phyloP scores from a whole-genome alignment of 2,329 filamentous ascomycete genomes.

The Penicillium psychrosexuale region DNA sequence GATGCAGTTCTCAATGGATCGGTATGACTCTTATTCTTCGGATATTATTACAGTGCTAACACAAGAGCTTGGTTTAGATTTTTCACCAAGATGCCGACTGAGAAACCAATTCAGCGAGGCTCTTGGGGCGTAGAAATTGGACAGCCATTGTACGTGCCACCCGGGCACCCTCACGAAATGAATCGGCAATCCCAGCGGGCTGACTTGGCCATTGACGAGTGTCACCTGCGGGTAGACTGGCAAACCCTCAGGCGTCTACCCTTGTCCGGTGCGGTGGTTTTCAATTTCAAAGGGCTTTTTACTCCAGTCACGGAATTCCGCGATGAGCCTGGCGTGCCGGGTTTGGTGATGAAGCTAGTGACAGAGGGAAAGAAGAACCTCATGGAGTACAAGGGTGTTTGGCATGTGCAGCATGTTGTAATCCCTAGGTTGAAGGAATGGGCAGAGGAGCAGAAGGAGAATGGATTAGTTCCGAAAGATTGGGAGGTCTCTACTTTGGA shows the following conservation, averaged over 20 bases:
- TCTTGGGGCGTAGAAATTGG: slow-evolving; percentile 81
- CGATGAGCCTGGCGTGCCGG: slow-evolving; percentile 70
- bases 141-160: slow-evolving; percentile 70
- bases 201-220: slow-evolving; percentile 55
- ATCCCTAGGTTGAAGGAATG: slow-evolving; percentile 63
- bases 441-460: slow-evolving; percentile 63
- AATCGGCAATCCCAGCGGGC: slow-evolving; percentile 59
- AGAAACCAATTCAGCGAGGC: slow-evolving; percentile 75
- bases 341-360: slow-evolving; percentile 62
- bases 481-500: slow-evolving; percentile 69
- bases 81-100: slow-evolving; percentile 72
- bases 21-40: slow-evolving; percentile 47
- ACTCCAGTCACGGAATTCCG: slow-evolving; percentile 68
- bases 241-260: slow-evolving; percentile 79
- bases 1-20: slow-evolving; percentile 83
- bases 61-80: slow-evolving; percentile 50
- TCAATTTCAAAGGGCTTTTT: slow-evolving; percentile 87
- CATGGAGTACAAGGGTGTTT: slow-evolving; percentile 78
- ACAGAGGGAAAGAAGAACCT: slow-evolving; percentile 66
- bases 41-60: background rate
- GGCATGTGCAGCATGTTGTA: slow-evolving; percentile 72
- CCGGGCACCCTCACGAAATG: slow-evolving; percentile 62
- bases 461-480: slow-evolving; percentile 56
- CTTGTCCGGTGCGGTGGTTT: slow-evolving; percentile 70
- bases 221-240: slow-evolving; percentile 78